Evolutionary conservation across 257 asterid species (phyloP).

Genomic region (Cruciata laevipes): DNA sequence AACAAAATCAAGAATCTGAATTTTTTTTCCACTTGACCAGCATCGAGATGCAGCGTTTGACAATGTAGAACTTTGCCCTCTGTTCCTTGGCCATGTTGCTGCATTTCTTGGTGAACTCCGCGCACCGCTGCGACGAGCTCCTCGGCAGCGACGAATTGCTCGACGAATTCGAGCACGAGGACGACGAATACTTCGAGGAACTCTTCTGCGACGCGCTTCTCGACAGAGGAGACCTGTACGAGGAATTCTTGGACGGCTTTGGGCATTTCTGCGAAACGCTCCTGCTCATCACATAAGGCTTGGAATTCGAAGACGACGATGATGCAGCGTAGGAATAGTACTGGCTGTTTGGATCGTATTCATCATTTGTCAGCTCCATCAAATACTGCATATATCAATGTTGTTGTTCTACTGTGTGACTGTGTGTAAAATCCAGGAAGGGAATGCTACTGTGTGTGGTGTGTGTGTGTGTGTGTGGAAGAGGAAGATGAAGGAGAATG

Average conservation of each 20-base stretch:
- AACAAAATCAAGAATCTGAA: constrained; percentile 44
- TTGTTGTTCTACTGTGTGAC: background rate
- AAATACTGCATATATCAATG: constrained; percentile 55
- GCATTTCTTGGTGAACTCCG: constrained; percentile 59
- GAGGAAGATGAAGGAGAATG: background rate
- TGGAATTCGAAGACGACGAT: constrained; percentile 22
- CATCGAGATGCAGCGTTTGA: constrained; percentile 71
- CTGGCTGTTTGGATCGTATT: constrained; percentile 35
- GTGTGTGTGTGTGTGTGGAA: constrained; percentile 5
- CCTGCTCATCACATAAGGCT: constrained; percentile 32
- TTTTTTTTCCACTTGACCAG: constrained; percentile 72
- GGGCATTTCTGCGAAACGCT: constrained; percentile 46
- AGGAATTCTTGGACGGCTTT: constrained; percentile 37
- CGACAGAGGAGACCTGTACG: constrained; percentile 27
- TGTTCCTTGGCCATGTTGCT: constrained; percentile 74
- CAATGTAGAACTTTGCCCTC: constrained; percentile 75
- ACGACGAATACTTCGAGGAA: constrained; percentile 29
- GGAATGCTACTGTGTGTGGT: background rate
- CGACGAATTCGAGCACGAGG: background rate
- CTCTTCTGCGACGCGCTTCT: constrained; percentile 51
- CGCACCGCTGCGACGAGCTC: constrained; percentile 45
- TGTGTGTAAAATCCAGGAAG: background rate
- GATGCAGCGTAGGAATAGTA: background rate
- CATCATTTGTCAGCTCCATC: constrained; percentile 51
- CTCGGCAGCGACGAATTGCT: constrained; percentile 23